These are phyloP conservation scores for Phylloboletellus chloephorus DNA, from an alignment of 1,284 basidiomycete species.

Conservation along the genomic window DNA sequence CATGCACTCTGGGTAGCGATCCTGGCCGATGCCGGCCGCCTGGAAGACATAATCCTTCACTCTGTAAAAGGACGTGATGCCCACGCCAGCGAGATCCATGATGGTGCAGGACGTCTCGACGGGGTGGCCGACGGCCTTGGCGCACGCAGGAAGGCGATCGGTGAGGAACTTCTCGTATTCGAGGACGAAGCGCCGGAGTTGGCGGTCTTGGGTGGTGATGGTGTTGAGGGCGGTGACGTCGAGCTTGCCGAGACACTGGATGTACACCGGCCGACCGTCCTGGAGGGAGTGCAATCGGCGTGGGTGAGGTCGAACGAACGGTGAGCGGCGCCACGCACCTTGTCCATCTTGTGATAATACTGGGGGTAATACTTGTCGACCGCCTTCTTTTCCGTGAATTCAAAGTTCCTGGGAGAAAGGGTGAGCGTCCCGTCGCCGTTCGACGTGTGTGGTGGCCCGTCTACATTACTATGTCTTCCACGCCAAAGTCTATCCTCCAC, in stretches of 20 bases:
- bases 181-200: conserved; percentile 82
- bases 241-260: conserved; percentile 89
- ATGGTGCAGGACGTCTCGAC: conserved; percentile 99
- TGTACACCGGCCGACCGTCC: conserved; percentile 95
- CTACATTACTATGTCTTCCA: conserved; percentile 85
- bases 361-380: conserved; percentile 95
- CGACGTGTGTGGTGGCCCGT: background rate
- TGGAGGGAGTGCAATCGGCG: conserved; percentile 28
- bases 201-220: conserved; percentile 83
- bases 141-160: conserved; percentile 81
- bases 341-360: conserved; percentile 96
- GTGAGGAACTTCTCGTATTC: conserved; percentile 92
- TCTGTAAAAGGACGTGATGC: conserved; percentile 80
- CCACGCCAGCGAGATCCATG: conserved; percentile 85
- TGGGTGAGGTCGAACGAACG: background rate
- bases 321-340: conserved; percentile 43
- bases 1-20: conserved; percentile 92
- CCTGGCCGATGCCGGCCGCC: conserved; percentile 81
- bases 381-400: conserved; percentile 79
- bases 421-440: too few species aligned
- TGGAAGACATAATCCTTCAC: conserved; percentile 89
- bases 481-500: conserved; percentile 87
- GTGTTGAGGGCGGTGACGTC: conserved; percentile 82
- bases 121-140: conserved; percentile 67
- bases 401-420: conserved; percentile 60